phyloP scores from a whole-genome alignment of 225 moss, liverwort and hornwort species.

The Ulota crispa region DNA sequence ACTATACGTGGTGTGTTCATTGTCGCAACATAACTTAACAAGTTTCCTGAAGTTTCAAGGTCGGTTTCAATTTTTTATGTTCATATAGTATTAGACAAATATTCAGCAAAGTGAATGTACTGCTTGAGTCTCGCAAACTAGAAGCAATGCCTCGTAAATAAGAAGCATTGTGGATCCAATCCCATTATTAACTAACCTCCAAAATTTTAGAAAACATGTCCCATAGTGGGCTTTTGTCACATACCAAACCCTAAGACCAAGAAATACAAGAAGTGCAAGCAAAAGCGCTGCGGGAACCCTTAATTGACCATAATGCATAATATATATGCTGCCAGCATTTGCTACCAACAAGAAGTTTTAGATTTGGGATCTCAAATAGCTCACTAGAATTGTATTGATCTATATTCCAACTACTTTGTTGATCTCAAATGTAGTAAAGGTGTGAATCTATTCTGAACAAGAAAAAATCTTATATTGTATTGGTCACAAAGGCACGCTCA shows the following conservation, averaged over 20 bases:
- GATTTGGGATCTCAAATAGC: too few relatives aligned
- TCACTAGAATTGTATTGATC: too few relatives aligned
- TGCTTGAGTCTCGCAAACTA: neutral
- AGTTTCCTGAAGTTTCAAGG: neutral
- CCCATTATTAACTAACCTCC: neutral
- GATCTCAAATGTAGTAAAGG: too few relatives aligned
- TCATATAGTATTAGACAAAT: neutral
- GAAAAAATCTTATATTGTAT: too few relatives aligned
- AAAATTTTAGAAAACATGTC: neutral
- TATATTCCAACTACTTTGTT: too few relatives aligned
- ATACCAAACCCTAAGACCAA: neutral
- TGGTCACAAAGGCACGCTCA: too few relatives aligned
- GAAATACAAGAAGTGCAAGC: neutral
- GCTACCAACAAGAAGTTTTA: too few relatives aligned
- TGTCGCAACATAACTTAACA: neutral
- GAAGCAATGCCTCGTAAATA: neutral
- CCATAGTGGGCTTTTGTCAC: too few relatives aligned
- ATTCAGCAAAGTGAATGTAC: neutral
- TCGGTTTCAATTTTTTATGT: neutral
- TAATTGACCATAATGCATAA: too few relatives aligned
- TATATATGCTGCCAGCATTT: too few relatives aligned
- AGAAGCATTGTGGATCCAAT: neutral
- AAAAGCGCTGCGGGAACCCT: too few relatives aligned
- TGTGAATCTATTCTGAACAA: too few relatives aligned
- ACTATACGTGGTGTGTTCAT: neutral